A percentile compares a stretch with the other conserved stretches of the same genome.
Conservation (phyloP, 2,329 filamentous ascomycete genomes). For the Volutella citrinella region DNA sequence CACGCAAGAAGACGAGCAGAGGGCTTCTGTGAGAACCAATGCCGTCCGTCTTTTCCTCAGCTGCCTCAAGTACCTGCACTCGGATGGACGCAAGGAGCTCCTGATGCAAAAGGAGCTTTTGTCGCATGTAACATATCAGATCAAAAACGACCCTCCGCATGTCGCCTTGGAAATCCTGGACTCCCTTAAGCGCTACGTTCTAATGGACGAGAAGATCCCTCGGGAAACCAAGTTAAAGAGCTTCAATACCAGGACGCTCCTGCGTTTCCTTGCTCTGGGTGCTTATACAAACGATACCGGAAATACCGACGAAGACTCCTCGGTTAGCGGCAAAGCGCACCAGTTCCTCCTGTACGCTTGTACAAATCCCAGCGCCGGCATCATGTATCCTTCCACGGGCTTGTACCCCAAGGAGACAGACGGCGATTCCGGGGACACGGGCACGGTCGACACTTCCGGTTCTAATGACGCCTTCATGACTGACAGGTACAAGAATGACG, state of each 20-base stretch:
- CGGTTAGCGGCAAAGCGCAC: slow-evolving; percentile 68
- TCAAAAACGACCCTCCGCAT: slow-evolving; percentile 74
- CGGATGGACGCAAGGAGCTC: slow-evolving; percentile 76
- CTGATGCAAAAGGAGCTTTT: slow-evolving; percentile 77
- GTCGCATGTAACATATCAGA: slow-evolving; percentile 74
- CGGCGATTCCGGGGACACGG: slow-evolving; percentile 34
- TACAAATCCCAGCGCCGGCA: slow-evolving; percentile 68
- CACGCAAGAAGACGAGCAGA: slow-evolving; percentile 58
- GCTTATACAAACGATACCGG: slow-evolving; percentile 49
- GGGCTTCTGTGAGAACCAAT: slow-evolving; percentile 78
- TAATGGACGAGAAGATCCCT: slow-evolving; percentile 72
- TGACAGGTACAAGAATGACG: slow-evolving; percentile 61
- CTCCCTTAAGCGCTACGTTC: slow-evolving; percentile 65
- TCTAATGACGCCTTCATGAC: slow-evolving; percentile 70
- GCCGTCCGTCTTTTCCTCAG: slow-evolving; percentile 78
- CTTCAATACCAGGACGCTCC: slow-evolving; percentile 71
- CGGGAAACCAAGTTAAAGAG: slow-evolving; percentile 71
- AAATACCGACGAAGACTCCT: slow-evolving; percentile 38
- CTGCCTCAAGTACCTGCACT: slow-evolving; percentile 73
- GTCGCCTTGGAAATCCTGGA: slow-evolving; percentile 73
- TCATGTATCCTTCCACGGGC: slow-evolving; percentile 74
- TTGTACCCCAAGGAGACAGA: slow-evolving; percentile 77
- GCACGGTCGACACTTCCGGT: slow-evolving; percentile 42
- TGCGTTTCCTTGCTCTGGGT: slow-evolving; percentile 71
- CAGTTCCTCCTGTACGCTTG: slow-evolving; percentile 73